Conservation (phyloP, 805 yeast genomes). For the Nakazawaea molendinolei region DNA sequence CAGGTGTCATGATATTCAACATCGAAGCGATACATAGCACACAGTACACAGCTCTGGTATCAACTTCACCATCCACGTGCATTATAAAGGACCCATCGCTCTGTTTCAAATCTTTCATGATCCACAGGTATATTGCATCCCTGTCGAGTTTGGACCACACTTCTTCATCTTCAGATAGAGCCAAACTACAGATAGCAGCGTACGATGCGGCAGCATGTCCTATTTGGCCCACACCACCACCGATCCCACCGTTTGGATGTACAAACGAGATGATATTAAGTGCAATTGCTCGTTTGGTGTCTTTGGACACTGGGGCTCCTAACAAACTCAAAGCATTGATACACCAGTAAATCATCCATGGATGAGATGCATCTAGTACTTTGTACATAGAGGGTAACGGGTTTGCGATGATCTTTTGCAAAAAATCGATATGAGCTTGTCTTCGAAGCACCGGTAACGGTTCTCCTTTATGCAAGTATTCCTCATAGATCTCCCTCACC, state of each 20-base stretch:
- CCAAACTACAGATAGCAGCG: constrained; percentile 64
- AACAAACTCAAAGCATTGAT: constrained; percentile 45
- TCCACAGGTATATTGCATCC: constrained; percentile 50
- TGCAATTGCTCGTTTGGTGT: constrained; percentile 22
- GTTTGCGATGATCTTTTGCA: constrained; percentile 31
- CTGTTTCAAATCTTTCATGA: constrained; percentile 49
- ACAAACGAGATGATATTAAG: constrained; percentile 25
- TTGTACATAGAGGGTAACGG: constrained; percentile 45
- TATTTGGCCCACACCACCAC: constrained; percentile 78
- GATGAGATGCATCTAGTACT: constrained; percentile 79
- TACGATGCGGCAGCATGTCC: constrained; percentile 84
- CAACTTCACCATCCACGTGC: constrained; percentile 77
- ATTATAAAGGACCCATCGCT: constrained; percentile 71
- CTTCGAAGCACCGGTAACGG: constrained; percentile 23
- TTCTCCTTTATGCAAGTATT: constrained; percentile 22
- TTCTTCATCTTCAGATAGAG: constrained; percentile 36
- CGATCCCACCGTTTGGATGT: constrained; percentile 56
- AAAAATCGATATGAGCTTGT: constrained; percentile 36
- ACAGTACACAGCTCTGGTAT: constrained; percentile 82
- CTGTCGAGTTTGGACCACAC: constrained; percentile 41
- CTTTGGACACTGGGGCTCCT: constrained; percentile 24
- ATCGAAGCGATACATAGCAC: constrained; percentile 69
- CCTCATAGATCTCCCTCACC: constrained; percentile 25
- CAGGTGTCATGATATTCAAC: constrained; percentile 55
- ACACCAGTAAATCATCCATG: constrained; percentile 89